Conservation (phyloP, 2,329 filamentous ascomycete genomes). For the Dactylellina sp. region DNA sequence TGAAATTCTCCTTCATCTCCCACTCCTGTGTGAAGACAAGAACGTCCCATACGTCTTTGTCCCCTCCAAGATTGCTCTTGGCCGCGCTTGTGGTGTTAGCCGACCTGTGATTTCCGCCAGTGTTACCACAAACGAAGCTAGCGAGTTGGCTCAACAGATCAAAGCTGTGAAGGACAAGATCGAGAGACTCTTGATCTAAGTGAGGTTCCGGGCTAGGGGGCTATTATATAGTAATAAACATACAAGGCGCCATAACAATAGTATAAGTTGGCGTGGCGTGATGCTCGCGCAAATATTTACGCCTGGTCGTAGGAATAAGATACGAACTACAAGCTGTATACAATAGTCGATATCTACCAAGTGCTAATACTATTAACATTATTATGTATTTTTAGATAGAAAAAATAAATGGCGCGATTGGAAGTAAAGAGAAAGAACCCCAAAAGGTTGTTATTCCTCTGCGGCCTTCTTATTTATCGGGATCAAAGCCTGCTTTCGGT, state of each 20-base stretch:
- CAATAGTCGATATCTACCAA: too few species aligned
- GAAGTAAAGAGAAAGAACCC: not conserved
- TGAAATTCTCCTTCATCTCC: constrained; percentile 88
- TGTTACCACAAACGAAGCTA: constrained; percentile 92
- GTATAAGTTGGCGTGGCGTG: too few species aligned
- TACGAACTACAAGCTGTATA: too few species aligned
- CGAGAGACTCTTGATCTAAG: constrained; percentile 91
- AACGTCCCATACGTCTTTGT: constrained; percentile 79
- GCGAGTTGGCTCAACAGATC: constrained; percentile 88
- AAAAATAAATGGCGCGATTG: constrained; percentile 1
- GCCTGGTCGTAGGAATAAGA: too few species aligned
- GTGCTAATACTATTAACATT: too few species aligned
- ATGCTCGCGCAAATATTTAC: too few species aligned
- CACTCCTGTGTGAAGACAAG: constrained; percentile 87
- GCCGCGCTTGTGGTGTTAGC: constrained; percentile 88
- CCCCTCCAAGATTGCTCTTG: constrained; percentile 83
- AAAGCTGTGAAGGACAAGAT: constrained; percentile 92
- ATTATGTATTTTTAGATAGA: constrained; percentile 44
- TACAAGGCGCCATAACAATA: too few species aligned
- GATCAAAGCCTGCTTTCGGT: too few species aligned
- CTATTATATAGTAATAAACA: too few species aligned
- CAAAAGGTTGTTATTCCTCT: too few species aligned
- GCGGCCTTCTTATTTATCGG: too few species aligned
- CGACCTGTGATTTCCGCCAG: constrained; percentile 85
- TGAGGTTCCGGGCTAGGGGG: too few species aligned